phyloP scores from a whole-genome alignment of 495 filamentous ascomycete species.

The Staphylotrichum longicolle region DNA sequence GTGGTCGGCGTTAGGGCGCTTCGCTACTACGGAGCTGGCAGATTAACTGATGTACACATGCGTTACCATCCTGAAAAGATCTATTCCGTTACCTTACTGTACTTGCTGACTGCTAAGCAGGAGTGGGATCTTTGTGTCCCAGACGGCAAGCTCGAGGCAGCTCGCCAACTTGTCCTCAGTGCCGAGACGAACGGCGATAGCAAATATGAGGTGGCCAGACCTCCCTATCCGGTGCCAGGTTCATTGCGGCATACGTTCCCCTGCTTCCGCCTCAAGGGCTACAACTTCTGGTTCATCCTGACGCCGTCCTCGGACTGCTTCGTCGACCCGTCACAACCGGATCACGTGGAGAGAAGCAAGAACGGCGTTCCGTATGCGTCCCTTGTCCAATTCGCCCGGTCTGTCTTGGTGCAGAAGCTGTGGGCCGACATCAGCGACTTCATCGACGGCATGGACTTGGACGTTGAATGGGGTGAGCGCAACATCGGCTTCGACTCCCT shows the following conservation, averaged over 20 bases:
- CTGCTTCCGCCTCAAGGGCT: constrained; percentile 10
- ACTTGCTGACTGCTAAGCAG: background rate
- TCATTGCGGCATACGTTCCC: constrained; percentile 16
- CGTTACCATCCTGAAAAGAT: too few species aligned
- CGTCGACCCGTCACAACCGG: constrained; percentile 5
- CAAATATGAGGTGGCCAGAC: constrained; percentile 1
- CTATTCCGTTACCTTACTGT: background rate
- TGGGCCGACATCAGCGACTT: constrained; percentile 3
- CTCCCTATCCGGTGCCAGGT: background rate
- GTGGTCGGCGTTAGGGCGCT: constrained; percentile 14
- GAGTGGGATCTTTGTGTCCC: constrained; percentile 21
- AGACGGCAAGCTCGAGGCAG: constrained; percentile 10
- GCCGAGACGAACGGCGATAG: too few species aligned
- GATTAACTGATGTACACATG: background rate
- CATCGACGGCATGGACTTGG: constrained; percentile 16
- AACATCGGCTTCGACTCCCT: constrained; percentile 6
- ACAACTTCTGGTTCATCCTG: constrained; percentile 15
- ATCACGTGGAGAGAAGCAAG: constrained; percentile 6
- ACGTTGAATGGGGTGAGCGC: constrained; percentile 5
- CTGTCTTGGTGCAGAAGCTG: constrained; percentile 12
- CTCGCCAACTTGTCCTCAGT: background rate
- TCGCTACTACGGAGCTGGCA: constrained; percentile 9
- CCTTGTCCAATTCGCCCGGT: constrained; percentile 9
- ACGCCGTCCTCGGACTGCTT: constrained; percentile 14
- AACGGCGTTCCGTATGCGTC: constrained; percentile 16